Evolutionary conservation across 331 rosid species (phyloP).

Genomic region (Pyracantha coccinea): DNA sequence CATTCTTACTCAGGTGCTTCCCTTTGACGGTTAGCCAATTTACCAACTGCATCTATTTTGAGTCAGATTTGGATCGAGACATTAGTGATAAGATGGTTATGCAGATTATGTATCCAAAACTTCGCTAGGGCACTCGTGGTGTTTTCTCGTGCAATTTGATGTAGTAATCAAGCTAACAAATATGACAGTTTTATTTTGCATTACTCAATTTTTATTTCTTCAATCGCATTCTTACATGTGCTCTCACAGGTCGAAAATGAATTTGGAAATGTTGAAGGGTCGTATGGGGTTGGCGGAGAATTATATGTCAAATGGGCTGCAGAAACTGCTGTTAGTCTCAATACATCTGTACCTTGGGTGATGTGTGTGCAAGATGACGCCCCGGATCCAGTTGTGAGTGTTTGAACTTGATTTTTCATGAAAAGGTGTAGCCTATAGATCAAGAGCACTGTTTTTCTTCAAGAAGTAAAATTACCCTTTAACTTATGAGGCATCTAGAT

Average conservation of each 20-base stretch:
- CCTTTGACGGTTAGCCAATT: background rate
- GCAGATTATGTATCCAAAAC: background rate
- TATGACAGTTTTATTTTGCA: background rate
- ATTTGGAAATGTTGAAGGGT: slow-evolving; percentile 27
- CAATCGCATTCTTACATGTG: background rate
- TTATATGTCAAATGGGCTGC: slow-evolving; percentile 34
- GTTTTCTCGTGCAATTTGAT: background rate
- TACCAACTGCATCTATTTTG: background rate
- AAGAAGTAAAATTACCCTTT: no score
- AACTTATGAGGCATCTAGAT: background rate
- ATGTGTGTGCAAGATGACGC: slow-evolving; percentile 40
- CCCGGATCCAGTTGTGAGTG: slow-evolving; percentile 36
- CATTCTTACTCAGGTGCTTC: slow-evolving; percentile 17
- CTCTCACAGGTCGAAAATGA: slow-evolving; percentile 34
- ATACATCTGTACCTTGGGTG: slow-evolving; percentile 36
- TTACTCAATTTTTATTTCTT: background rate
- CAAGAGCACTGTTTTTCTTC: no score
- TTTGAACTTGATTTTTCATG: background rate
- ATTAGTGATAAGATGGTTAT: background rate
- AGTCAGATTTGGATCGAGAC: background rate
- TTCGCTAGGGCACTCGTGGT: background rate
- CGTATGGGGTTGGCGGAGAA: slow-evolving; percentile 33
- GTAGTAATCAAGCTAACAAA: background rate
- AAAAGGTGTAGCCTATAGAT: background rate
- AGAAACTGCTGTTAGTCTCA: slow-evolving; percentile 30